Conservation (phyloP, 495 filamentous ascomycete species). For the Neurospora sublineolata region DNA sequence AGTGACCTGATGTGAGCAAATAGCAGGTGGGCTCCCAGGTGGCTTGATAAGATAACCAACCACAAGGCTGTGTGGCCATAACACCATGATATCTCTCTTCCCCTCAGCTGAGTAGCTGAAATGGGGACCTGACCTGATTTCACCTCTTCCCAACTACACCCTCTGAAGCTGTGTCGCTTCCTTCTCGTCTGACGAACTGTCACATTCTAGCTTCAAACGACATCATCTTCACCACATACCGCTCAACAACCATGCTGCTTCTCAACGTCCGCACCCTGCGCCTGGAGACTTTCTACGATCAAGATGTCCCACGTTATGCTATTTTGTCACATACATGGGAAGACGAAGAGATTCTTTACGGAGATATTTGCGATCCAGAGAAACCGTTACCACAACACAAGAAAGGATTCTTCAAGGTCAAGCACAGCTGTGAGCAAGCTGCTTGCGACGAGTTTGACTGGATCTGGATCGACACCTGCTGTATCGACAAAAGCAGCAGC, state of each 20-base stretch:
- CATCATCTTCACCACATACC: background rate
- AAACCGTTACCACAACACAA: background rate
- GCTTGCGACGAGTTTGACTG: constrained; percentile 5
- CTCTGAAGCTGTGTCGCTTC: background rate
- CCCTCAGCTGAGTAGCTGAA: background rate
- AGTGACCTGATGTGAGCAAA: fast-evolving
- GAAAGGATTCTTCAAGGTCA: background rate
- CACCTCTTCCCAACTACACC: background rate
- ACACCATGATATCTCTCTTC: background rate
- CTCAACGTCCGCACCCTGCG: background rate
- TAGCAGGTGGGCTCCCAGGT: fast-evolving
- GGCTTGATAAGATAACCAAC: background rate
- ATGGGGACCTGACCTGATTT: background rate
- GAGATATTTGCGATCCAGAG: background rate
- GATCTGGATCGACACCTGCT: constrained; percentile 19
- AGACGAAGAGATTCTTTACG: constrained; percentile 8
- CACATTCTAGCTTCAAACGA: no score
- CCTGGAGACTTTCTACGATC: background rate
- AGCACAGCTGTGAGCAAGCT: constrained; percentile 8
- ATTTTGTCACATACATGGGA: constrained; percentile 15
- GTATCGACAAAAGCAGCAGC: constrained; percentile 15
- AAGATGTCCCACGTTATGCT: background rate
- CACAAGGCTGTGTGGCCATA: background rate
- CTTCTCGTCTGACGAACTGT: background rate
- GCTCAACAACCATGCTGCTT: background rate